Percentiles rank a stretch among this genome's conserved stretches.
Conservation (phyloP, 192 early-diverging fungal genomes). For the Rhizophagus clarus region DNA sequence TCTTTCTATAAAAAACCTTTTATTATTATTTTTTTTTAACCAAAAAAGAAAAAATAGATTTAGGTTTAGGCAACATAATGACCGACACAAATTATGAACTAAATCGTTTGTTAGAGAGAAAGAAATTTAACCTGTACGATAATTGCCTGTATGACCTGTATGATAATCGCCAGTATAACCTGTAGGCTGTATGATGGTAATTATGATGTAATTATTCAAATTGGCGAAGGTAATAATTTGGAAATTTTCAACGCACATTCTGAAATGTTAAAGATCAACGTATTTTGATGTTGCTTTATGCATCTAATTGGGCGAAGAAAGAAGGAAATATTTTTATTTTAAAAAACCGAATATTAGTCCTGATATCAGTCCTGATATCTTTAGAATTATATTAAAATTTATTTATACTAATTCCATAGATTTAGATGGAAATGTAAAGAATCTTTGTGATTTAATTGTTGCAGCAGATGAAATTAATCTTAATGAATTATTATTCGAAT, state of each 20-base stretch:
- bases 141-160: no score
- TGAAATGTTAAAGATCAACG: conserved; percentile 1
- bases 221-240: conserved; percentile 2
- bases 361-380: background rate
- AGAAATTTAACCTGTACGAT: no score
- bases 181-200: conserved; percentile 1
- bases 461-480: conserved; percentile 17
- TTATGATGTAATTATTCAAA: conserved; percentile 9
- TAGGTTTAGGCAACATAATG: no score
- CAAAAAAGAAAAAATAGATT: no score
- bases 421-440: background rate
- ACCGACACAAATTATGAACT: no score
- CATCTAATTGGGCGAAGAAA: background rate
- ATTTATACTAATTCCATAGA: background rate
- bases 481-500: background rate
- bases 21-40: no score
- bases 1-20: no score
- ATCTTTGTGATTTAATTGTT: background rate
- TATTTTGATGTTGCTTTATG: conserved; percentile 18
- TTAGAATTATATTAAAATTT: conserved; percentile 6
- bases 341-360: conserved; percentile 22
- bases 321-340: conserved; percentile 7
- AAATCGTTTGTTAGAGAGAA: no score
- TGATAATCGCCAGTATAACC: no score
- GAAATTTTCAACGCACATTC: conserved; percentile 23